Percentiles rank a stretch among this genome's conserved stretches.
These are phyloP conservation scores for Amanita rubescens DNA, from an alignment of 768 basidiomycete species.

Conservation along the genomic window DNA sequence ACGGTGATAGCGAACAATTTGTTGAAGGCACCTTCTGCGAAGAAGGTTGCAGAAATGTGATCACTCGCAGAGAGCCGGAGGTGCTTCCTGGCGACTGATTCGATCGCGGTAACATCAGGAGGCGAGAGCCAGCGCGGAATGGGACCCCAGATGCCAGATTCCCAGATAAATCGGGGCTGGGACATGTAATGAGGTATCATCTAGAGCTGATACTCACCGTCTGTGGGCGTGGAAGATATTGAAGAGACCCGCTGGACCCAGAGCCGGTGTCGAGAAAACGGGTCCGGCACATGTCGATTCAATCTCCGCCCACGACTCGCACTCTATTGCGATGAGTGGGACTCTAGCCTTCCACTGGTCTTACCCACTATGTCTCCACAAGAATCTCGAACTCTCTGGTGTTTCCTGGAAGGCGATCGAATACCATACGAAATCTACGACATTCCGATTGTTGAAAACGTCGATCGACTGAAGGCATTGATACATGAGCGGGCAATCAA, in stretches of 20 bases:
- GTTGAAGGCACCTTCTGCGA: conserved; percentile 6
- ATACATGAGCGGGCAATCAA: neutral
- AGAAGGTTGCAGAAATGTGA: conserved; percentile 5
- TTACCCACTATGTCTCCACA: neutral
- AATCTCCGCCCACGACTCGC: too few relatives aligned
- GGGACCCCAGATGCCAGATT: conserved; percentile 5
- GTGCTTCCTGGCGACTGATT: conserved; percentile 7
- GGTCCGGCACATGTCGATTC: too few relatives aligned
- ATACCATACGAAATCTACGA: neutral
- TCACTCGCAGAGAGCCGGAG: conserved; percentile 2
- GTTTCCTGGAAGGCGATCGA: neutral
- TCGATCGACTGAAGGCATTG: neutral
- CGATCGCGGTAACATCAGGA: conserved; percentile 5
- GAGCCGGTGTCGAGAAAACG: too few relatives aligned
- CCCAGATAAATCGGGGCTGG: conserved; percentile 5
- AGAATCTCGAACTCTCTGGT: neutral
- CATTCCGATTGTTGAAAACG: neutral
- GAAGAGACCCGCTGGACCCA: too few relatives aligned
- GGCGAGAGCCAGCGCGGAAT: conserved; percentile 6
- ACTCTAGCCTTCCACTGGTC: neutral
- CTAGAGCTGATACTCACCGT: conserved; percentile 4
- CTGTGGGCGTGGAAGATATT: neutral
- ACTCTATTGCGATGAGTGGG: too few relatives aligned
- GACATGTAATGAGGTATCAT: neutral
- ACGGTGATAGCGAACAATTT: conserved; percentile 5